These are phyloP conservation scores for Boletus sensibilis DNA, from an alignment of 768 basidiomycete genomes.

Conservation along the genomic window DNA sequence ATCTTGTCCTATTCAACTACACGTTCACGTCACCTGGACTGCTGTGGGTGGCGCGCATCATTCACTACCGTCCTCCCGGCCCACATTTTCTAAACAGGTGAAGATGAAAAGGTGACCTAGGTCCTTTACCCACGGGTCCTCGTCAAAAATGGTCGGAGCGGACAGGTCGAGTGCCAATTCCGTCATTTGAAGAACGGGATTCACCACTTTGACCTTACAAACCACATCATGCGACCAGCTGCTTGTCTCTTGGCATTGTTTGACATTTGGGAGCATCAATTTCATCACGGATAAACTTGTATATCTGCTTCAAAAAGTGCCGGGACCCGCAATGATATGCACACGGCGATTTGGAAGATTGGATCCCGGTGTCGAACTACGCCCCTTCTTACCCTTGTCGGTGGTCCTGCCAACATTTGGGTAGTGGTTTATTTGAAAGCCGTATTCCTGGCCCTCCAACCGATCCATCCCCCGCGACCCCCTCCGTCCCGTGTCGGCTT, in stretches of 20 bases:
- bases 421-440: background rate
- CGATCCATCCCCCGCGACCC: constrained; percentile 7
- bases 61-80: background rate
- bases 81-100: constrained; percentile 4
- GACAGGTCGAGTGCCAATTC: background rate
- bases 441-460: background rate
- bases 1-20: constrained; percentile 10
- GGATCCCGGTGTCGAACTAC: background rate
- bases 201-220: constrained; percentile 1
- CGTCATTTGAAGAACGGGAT: constrained; percentile 2
- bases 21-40: constrained; percentile 12
- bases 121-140: constrained; percentile 18
- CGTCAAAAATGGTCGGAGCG: background rate
- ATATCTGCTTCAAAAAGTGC: background rate
- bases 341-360: background rate
- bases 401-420: background rate
- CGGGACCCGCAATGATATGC: background rate
- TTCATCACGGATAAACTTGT: background rate
- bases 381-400: background rate
- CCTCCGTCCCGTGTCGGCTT: background rate
- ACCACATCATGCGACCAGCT: constrained; percentile 11
- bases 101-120: constrained; percentile 25
- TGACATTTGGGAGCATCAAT: background rate
- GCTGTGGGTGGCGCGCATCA: background rate
- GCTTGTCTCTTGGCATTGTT: constrained; percentile 5